These are phyloP conservation scores for Tuctoria greenei DNA, from an alignment of 176 grass and related monocot genomes.

Conservation along the genomic window DNA sequence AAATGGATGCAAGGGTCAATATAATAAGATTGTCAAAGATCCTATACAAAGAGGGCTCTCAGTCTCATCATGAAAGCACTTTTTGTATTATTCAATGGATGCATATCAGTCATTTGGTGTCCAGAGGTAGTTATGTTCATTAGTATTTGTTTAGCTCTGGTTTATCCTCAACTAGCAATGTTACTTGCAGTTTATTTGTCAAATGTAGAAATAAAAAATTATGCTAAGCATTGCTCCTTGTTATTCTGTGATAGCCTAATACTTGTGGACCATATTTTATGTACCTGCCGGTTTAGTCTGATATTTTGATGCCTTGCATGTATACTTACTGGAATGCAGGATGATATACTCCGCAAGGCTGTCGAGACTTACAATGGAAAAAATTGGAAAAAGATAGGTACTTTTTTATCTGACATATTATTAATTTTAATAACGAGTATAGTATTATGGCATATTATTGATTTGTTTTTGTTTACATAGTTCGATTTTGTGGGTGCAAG, in stretches of 20 bases:
- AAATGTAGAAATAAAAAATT: neutral
- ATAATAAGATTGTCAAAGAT: neutral
- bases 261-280: constrained; percentile 1
- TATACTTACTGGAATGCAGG: constrained; percentile 62
- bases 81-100: neutral
- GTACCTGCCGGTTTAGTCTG: constrained; percentile 19
- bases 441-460: constrained; percentile 10
- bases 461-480: neutral
- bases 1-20: neutral
- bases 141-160: neutral
- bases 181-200: neutral
- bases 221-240: neutral
- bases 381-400: constrained; percentile 99
- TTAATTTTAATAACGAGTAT: neutral
- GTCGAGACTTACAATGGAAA: constrained; percentile 78
- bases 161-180: neutral
- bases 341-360: constrained; percentile 66
- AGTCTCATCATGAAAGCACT: neutral
- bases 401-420: neutral
- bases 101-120: neutral
- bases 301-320: constrained; percentile 22
- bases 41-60: neutral
- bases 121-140: neutral
- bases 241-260: neutral
- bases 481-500: neutral